Conservation (phyloP, 257 asterid genomes). For the Solanum corneliomulleri region DNA sequence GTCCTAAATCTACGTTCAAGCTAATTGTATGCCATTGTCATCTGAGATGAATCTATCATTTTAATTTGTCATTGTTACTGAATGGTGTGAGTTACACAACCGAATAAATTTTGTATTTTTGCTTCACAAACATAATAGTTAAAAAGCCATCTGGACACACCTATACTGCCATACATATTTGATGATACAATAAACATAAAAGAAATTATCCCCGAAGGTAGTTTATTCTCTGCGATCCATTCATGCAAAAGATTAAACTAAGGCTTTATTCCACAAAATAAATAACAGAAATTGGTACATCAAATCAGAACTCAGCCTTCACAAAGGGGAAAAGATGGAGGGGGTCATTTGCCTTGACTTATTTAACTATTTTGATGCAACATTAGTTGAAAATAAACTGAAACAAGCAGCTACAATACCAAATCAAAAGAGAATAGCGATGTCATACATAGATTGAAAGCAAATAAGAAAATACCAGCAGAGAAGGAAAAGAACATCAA, state of each 20-base stretch:
- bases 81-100: background rate
- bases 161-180: background rate
- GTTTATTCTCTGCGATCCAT: background rate
- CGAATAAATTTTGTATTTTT: background rate
- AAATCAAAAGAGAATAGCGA: background rate
- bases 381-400: background rate
- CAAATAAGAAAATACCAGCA: background rate
- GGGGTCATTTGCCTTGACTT: background rate
- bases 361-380: background rate
- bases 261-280: background rate
- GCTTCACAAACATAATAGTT: background rate
- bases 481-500: background rate
- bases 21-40: background rate
- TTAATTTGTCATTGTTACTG: background rate
- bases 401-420: background rate
- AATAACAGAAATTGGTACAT: background rate
- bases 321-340: background rate
- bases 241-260: background rate
- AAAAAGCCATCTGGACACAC: background rate
- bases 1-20: background rate
- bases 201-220: background rate
- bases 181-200: background rate
- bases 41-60: background rate
- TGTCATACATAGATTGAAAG: background rate
- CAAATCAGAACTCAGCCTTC: background rate